Percentiles rank a stretch among this genome's conserved stretches.
Evolutionary conservation across 768 basidiomycete genomes (phyloP).

Genomic region (Gyrodon lividus): DNA sequence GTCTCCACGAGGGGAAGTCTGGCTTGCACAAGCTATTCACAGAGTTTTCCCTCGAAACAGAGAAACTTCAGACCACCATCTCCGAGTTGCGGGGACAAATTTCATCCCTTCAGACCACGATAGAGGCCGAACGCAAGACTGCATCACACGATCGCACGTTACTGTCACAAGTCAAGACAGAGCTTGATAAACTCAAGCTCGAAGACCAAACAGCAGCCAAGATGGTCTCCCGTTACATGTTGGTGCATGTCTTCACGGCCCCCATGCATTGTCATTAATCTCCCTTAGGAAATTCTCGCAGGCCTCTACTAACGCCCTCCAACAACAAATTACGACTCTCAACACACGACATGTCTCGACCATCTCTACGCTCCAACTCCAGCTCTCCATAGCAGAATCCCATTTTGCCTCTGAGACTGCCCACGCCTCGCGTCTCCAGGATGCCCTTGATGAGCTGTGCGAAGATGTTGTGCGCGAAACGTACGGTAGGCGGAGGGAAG

Average conservation of each 20-base stretch:
- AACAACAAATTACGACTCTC: conserved; percentile 55
- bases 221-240: conserved; percentile 88
- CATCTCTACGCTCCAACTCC: conserved; percentile 50
- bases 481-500: conserved; percentile 71
- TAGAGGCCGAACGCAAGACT: conserved; percentile 46
- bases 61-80: conserved; percentile 44
- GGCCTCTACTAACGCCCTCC: conserved; percentile 63
- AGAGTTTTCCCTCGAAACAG: conserved; percentile 50
- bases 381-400: conserved; percentile 44
- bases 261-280: conserved; percentile 1
- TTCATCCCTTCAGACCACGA: conserved; percentile 38
- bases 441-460: conserved; percentile 65
- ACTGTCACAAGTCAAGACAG: conserved; percentile 45
- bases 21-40: conserved; percentile 47
- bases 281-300: conserved; percentile 77
- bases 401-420: conserved; percentile 44
- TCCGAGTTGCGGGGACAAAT: conserved; percentile 44
- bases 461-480: conserved; percentile 69
- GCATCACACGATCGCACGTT: conserved; percentile 43
- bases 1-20: conserved; percentile 48
- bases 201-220: conserved; percentile 78
- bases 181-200: conserved; percentile 53
- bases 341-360: conserved; percentile 65
- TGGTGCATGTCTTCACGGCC: conserved; percentile 22
- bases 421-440: conserved; percentile 50